A percentile compares a stretch with the other conserved stretches of the same genome.
phyloP scores from a whole-genome alignment of 306 rosid genomes.

The Oemleria cerasiformis region DNA sequence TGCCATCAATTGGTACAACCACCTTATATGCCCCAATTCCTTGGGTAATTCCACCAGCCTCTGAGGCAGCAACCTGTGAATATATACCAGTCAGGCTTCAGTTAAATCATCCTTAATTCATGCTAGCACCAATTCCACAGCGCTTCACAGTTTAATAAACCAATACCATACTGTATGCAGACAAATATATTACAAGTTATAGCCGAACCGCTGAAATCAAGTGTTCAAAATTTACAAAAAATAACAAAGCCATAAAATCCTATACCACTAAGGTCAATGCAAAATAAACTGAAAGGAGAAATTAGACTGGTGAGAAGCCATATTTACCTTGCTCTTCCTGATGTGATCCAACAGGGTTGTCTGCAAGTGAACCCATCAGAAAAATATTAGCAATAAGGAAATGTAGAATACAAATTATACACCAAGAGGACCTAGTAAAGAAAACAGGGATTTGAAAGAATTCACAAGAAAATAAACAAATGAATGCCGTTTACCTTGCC shows the following conservation, averaged over 20 bases:
- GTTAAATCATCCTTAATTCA: constrained; percentile 11
- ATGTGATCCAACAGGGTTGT: constrained; percentile 91
- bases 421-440: constrained; percentile 10
- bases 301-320: constrained; percentile 22
- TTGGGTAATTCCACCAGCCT: constrained; percentile 99
- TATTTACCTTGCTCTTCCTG: constrained; percentile 83
- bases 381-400: constrained; percentile 31
- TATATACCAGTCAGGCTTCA: constrained; percentile 29
- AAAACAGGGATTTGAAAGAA: constrained; percentile 12
- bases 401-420: neutral
- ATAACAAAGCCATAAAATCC: neutral
- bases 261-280: constrained; percentile 4
- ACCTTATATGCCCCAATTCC: constrained; percentile 97
- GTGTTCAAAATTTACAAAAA: neutral
- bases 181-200: neutral
- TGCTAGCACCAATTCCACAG: constrained; percentile 9
- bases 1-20: constrained; percentile 82
- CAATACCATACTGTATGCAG: neutral
- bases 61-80: constrained; percentile 92
- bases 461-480: constrained; percentile 11
- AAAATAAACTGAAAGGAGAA: constrained; percentile 19
- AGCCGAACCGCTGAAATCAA: neutral
- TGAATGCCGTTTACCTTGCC: constrained; percentile 65
- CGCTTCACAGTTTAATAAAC: neutral
- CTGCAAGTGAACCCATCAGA: constrained; percentile 49